Conservation (phyloP, 2,329 filamentous ascomycete species). For the Proliferodiscus dingleyae region DNA sequence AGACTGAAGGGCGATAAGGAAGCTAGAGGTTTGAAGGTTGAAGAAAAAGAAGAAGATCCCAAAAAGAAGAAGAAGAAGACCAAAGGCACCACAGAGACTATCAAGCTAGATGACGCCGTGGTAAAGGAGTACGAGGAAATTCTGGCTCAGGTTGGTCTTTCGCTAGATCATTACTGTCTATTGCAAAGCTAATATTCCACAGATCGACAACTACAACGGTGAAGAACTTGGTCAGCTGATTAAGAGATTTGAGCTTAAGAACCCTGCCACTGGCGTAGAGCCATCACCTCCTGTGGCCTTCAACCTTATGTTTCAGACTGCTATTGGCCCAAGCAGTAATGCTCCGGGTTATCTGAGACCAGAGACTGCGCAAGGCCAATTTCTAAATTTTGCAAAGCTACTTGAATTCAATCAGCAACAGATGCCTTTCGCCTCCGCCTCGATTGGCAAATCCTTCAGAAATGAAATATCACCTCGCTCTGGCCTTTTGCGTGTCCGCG, state of each 20-base stretch:
- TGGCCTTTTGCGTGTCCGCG: slow-evolving; percentile 87
- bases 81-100: slow-evolving; percentile 64
- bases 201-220: slow-evolving; percentile 92
- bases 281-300: slow-evolving; percentile 81
- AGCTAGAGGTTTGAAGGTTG: slow-evolving; percentile 77
- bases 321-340: slow-evolving; percentile 89
- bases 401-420: slow-evolving; percentile 92
- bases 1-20: slow-evolving; percentile 88
- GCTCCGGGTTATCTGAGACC: slow-evolving; percentile 80
- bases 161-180: background rate
- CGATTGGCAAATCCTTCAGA: slow-evolving; percentile 95
- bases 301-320: slow-evolving; percentile 98
- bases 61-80: slow-evolving; percentile 87
- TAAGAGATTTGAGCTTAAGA: slow-evolving; percentile 84
- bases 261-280: slow-evolving; percentile 72
- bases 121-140: slow-evolving; percentile 88
- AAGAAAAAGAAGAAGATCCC: slow-evolving; percentile 66
- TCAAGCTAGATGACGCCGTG: slow-evolving; percentile 82
- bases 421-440: slow-evolving; percentile 97
- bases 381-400: slow-evolving; percentile 93
- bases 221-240: slow-evolving; percentile 83
- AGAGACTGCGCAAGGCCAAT: slow-evolving; percentile 96
- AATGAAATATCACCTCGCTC: slow-evolving; percentile 95
- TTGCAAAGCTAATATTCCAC: slow-evolving; percentile 11
- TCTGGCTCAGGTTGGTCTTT: slow-evolving; percentile 57